phyloP scores from a whole-genome alignment of 1,284 basidiomycete genomes.

The Sphagnurus paluster region DNA sequence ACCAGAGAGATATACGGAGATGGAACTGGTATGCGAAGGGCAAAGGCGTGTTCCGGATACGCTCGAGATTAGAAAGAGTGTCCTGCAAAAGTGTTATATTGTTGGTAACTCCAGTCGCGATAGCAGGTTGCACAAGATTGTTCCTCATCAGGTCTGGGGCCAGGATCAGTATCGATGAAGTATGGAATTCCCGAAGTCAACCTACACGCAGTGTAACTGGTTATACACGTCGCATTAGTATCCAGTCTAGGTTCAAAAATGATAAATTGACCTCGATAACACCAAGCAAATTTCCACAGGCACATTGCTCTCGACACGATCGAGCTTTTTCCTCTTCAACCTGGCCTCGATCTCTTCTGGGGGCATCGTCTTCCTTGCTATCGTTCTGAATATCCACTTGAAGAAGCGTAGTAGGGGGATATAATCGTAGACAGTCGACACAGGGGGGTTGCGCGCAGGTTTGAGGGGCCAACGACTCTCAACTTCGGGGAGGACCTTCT shows the following conservation, averaged over 20 bases:
- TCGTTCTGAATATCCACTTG: slow-evolving; percentile 40
- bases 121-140: slow-evolving; percentile 47
- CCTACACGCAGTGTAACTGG: slow-evolving; percentile 52
- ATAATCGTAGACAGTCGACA: slow-evolving; percentile 49
- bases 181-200: too few species aligned
- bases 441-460: slow-evolving; percentile 57
- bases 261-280: slow-evolving; percentile 43
- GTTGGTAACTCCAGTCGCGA: slow-evolving; percentile 49
- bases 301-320: slow-evolving; percentile 59
- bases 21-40: slow-evolving; percentile 74
- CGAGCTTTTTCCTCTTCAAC: slow-evolving; percentile 38
- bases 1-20: slow-evolving; percentile 65
- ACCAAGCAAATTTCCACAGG: slow-evolving; percentile 63
- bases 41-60: slow-evolving; percentile 61
- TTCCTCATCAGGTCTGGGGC: slow-evolving; percentile 41
- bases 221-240: slow-evolving; percentile 4
- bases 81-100: slow-evolving; percentile 54
- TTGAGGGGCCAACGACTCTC: slow-evolving; percentile 48
- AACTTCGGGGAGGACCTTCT: slow-evolving; percentile 52
- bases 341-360: slow-evolving; percentile 22
- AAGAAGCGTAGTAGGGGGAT: slow-evolving; percentile 59
- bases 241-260: neutral
- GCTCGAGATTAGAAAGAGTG: slow-evolving; percentile 57
- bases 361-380: slow-evolving; percentile 29
- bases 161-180: too few species aligned